Evolutionary conservation across 495 filamentous ascomycete genomes (phyloP).

Genomic region (Elasticomyces elasticus): DNA sequence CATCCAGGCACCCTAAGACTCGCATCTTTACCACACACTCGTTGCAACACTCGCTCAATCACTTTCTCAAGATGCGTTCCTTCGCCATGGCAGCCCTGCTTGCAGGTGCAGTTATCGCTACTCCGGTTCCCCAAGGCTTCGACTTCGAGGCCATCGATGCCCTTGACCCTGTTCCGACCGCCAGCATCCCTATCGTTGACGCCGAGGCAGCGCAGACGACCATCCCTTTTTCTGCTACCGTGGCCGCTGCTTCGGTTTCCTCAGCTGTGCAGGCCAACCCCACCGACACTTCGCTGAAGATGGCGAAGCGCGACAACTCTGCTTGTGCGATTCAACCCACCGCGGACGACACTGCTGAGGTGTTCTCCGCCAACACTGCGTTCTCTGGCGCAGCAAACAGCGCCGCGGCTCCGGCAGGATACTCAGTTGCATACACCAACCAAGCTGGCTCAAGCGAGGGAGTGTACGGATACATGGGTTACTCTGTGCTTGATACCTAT

Average conservation of each 20-base stretch:
- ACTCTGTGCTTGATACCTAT: slow-evolving; percentile 32
- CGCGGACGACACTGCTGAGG: background rate
- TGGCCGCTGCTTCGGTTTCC: slow-evolving; percentile 3
- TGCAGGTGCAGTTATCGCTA: slow-evolving; percentile 2
- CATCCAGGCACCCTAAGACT: background rate
- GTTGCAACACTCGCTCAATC: background rate
- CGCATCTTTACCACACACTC: background rate
- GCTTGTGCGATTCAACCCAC: background rate
- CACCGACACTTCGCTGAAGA: background rate
- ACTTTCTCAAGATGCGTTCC: slow-evolving; percentile 7
- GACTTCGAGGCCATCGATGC: slow-evolving; percentile 6
- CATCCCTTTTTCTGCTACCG: background rate
- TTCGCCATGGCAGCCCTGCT: background rate
- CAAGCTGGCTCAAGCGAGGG: slow-evolving; percentile 29
- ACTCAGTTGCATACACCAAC: slow-evolving; percentile 31
- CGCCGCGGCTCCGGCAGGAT: slow-evolving; percentile 33
- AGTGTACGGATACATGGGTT: slow-evolving; percentile 34
- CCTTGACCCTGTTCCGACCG: background rate
- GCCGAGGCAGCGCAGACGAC: slow-evolving; percentile 6
- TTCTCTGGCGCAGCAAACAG: background rate
- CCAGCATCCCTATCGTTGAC: slow-evolving; percentile 1
- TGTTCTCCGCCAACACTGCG: background rate
- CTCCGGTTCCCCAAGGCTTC: slow-evolving; percentile 1
- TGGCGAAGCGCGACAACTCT: background rate
- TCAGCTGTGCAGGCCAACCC: background rate